Evolutionary conservation across 1,284 basidiomycete genomes (phyloP).

Genomic region (Termitomyces sp.): DNA sequence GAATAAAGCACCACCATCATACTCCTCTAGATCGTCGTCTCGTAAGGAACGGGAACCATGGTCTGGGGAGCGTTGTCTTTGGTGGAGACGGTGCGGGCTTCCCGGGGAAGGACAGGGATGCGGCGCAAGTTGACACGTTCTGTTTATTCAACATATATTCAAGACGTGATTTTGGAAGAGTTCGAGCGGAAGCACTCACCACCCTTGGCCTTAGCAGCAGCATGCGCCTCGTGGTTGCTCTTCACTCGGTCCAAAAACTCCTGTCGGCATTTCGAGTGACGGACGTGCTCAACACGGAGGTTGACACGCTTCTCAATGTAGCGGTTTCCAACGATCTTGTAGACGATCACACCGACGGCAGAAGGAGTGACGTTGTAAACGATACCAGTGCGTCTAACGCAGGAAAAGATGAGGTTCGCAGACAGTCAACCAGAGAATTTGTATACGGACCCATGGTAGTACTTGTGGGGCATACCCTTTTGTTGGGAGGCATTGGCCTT

Average conservation of each 20-base stretch:
- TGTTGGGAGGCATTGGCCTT: conserved; percentile 98
- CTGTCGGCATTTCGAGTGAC: conserved; percentile 97
- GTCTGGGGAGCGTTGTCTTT: conserved; percentile 87
- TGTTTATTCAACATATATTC: conserved; percentile 23
- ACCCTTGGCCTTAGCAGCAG: conserved; percentile 83
- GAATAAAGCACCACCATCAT: conserved; percentile 7
- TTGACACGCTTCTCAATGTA: conserved; percentile 99
- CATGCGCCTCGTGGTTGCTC: conserved; percentile 84
- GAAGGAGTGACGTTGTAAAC: conserved; percentile 97
- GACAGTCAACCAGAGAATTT: not conserved
- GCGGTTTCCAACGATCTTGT: conserved; percentile 99
- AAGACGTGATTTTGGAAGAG: not conserved
- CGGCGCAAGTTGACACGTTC: conserved; percentile 88
- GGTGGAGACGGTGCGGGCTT: conserved; percentile 72
- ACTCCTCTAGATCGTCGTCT: conserved; percentile 74
- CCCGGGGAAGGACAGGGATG: conserved; percentile 80
- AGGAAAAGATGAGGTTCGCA: conserved; percentile 2
- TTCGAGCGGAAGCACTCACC: conserved; percentile 50
- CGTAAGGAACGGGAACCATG: conserved; percentile 86
- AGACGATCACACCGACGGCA: conserved; percentile 94
- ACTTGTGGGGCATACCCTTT: conserved; percentile 99
- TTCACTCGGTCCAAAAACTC: conserved; percentile 98
- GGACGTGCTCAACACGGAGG: conserved; percentile 97
- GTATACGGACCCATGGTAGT: conserved; percentile 74
- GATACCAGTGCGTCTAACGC: conserved; percentile 85